A percentile compares a stretch with the other conserved stretches of the same genome.
Conservation (phyloP, 208 protist genomes). For the Herpetomonas tarakana region DNA sequence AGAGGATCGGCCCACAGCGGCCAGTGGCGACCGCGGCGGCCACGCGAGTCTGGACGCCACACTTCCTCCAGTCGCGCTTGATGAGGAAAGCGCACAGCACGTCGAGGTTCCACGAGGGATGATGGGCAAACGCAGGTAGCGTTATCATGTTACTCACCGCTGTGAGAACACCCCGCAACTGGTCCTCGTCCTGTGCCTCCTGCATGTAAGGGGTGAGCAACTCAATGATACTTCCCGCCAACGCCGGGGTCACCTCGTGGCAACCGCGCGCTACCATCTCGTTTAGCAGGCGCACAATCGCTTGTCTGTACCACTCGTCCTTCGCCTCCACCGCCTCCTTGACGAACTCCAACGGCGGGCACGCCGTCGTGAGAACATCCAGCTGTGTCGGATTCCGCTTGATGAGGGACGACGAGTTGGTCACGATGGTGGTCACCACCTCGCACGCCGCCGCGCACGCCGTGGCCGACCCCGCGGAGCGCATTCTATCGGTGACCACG, state of each 20-base stretch:
- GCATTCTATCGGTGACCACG: slow-evolving; percentile 23
- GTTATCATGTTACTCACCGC: slow-evolving; percentile 43
- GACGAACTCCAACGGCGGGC: slow-evolving; percentile 45
- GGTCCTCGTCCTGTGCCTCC: slow-evolving; percentile 33
- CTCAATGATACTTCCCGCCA: slow-evolving; percentile 38
- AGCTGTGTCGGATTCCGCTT: slow-evolving; percentile 70
- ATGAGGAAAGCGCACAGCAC: slow-evolving; percentile 51
- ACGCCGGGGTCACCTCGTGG: slow-evolving; percentile 56
- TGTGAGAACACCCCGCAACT: slow-evolving; percentile 55
- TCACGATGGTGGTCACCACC: slow-evolving; percentile 66
- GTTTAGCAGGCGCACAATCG: slow-evolving; percentile 51
- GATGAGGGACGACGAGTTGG: slow-evolving; percentile 46
- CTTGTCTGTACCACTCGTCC: slow-evolving; percentile 59
- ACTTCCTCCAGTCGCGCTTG: slow-evolving; percentile 48
- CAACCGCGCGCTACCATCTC: slow-evolving; percentile 68
- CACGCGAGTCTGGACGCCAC: slow-evolving; percentile 31
- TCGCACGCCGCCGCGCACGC: slow-evolving; percentile 57
- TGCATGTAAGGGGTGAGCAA: slow-evolving; percentile 46
- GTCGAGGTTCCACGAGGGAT: slow-evolving; percentile 59
- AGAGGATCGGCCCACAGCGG: slow-evolving; percentile 20
- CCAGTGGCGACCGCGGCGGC: slow-evolving; percentile 37
- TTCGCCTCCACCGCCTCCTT: slow-evolving; percentile 49
- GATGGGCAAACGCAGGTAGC: slow-evolving; percentile 33
- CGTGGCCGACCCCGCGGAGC: slow-evolving; percentile 13
- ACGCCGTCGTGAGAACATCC: slow-evolving; percentile 52